Conservation (phyloP, 176 grass and related monocot genomes). For the Lolium perenne region DNA sequence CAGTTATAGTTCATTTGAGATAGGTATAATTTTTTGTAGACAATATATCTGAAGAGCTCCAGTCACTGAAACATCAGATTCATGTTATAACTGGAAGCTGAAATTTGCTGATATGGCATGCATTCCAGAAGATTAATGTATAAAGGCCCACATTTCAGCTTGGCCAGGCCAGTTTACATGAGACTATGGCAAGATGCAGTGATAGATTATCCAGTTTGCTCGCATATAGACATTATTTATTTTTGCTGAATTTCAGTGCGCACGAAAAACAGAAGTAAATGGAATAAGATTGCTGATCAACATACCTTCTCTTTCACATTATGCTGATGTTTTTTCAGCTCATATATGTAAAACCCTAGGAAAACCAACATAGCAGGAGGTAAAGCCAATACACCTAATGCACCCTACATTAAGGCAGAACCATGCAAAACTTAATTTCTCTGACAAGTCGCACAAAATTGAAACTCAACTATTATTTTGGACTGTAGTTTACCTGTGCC, state of each 20-base stretch:
- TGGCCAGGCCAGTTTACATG: conserved; percentile 10
- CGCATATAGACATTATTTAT: not conserved
- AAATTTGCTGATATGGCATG: conserved; percentile 18
- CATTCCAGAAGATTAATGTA: conserved; percentile 26
- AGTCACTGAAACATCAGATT: conserved; percentile 27
- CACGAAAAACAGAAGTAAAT: conserved; percentile 14
- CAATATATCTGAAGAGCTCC: not conserved
- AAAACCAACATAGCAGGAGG: conserved; percentile 63
- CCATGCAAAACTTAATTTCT: not conserved
- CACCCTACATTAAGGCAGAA: conserved; percentile 54
- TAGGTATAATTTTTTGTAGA: not conserved
- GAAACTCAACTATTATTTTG: conserved; percentile 22
- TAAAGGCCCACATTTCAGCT: not conserved
- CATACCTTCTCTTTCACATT: conserved; percentile 74
- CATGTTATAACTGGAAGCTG: conserved; percentile 30
- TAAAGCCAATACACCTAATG: conserved; percentile 75
- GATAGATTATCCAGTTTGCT: not conserved
- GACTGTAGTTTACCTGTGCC: conserved; percentile 57
- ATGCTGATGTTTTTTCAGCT: conserved; percentile 59
- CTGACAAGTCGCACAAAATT: conserved; percentile 22
- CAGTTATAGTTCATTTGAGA: not conserved
- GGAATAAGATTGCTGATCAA: conserved; percentile 8
- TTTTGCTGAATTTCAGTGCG: not conserved
- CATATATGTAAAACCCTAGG: conserved; percentile 77
- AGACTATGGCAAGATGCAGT: not conserved